Conservation (phyloP, 768 basidiomycete genomes). For the Dendrothele bispora region DNA sequence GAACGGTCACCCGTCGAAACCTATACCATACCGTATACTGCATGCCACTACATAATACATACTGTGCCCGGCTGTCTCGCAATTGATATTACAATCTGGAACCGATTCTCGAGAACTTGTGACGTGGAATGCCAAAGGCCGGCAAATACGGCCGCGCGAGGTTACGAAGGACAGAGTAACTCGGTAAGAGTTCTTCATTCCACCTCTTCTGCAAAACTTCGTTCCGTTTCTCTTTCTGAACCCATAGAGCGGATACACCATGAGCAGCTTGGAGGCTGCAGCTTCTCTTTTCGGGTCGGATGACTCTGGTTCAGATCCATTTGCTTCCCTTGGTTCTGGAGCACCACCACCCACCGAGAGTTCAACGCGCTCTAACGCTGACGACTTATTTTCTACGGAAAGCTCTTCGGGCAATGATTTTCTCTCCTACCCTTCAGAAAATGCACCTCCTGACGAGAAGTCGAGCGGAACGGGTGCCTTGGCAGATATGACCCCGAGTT, state of each 20-base stretch:
- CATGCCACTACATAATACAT: too few species aligned
- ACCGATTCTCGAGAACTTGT: too few species aligned
- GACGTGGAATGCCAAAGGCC: too few species aligned
- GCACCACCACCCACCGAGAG: constrained; percentile 24
- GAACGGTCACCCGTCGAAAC: too few species aligned
- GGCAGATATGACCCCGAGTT: too few species aligned
- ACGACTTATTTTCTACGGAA: constrained; percentile 14
- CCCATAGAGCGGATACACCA: constrained; percentile 32
- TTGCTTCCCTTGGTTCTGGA: constrained; percentile 55
- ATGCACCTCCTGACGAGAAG: too few species aligned
- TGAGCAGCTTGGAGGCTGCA: constrained; percentile 75
- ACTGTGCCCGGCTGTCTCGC: too few species aligned
- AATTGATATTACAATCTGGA: too few species aligned
- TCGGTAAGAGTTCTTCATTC: constrained; percentile 29
- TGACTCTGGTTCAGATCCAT: constrained; percentile 62
- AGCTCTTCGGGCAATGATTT: constrained; percentile 9
- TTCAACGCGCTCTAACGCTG: constrained; percentile 18
- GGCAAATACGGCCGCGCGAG: not conserved
- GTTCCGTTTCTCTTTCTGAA: constrained; percentile 12
- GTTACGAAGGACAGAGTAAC: not conserved
- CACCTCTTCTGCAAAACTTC: too few species aligned
- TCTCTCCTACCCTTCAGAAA: too few species aligned
- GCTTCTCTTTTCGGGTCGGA: constrained; percentile 77
- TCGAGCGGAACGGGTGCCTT: too few species aligned
- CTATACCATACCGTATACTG: too few species aligned